Evolutionary conservation across 2,329 filamentous ascomycete genomes (phyloP), one percentile per base, ranked within the genome.

Genomic region (Xylaria sp.): DNA sequence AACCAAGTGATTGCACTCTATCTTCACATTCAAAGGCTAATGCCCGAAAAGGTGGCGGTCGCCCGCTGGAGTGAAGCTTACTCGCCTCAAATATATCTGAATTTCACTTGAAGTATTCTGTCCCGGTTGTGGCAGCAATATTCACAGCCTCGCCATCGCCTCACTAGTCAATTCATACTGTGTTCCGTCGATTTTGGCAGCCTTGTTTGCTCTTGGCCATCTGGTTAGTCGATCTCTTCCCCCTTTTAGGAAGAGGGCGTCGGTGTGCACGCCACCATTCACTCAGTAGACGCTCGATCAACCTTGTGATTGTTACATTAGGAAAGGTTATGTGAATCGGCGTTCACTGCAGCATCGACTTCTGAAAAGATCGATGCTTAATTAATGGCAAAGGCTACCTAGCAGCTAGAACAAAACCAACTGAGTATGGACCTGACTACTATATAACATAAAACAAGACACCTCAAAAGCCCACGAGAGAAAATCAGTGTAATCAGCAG

Each of bases 171-270:
- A 55, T 48, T 28, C 9, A 15, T 23, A 43, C 41, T 43, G 41
- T 15, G 31, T 49, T 20, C 18, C 9, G 20, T 54, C 25, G 25
- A 48, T 54, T 28, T 51, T 49, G 15, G 23, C 7, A 61, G 41
- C 63, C 48, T 66, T 39, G 39, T 54, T 65, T 28, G 39, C 49
- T n/a, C n/a, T 55, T 33, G 49, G 23, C 39, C 36, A 57, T 57
- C 39, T 43, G 3, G 23, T 23, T 60, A 65, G 63, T 13, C 20
- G 41, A 41, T n/a, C 41, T n/a, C n/a, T 48, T 33, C 41, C 57
- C 57, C 51, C 51, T 31, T 61, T 66, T 57, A 57, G 51, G 55
- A 51, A 51, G 41, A 43, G 23, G 41, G 57, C 39, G 31, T 36
- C 52, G 51, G 23, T 49, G 51, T 20, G 51, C 60, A 66, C 57